phyloP scores from a whole-genome alignment of 2,329 filamentous ascomycete genomes.

The Moelleriella libera region DNA sequence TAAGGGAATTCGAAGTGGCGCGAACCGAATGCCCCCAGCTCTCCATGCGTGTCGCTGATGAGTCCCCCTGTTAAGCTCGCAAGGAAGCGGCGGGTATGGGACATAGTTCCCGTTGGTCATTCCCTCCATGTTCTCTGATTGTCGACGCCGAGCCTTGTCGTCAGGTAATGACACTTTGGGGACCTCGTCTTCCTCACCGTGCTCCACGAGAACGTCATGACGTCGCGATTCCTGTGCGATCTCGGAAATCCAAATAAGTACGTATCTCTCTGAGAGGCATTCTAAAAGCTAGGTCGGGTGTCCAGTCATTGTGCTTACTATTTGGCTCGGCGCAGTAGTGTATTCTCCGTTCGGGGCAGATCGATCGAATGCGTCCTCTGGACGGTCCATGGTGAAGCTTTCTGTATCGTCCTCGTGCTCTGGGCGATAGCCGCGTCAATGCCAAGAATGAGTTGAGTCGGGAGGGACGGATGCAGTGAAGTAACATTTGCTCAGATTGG shows the following conservation, averaged over 20 bases:
- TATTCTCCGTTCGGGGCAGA: background rate
- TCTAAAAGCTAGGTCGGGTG: too few relatives aligned
- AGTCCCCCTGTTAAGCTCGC: constrained; percentile 5
- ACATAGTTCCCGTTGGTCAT: constrained; percentile 5
- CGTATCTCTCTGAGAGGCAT: too few relatives aligned
- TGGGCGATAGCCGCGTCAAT: background rate
- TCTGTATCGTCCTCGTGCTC: background rate
- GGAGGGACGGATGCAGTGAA: background rate
- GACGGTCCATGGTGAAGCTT: background rate
- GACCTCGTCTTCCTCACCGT: background rate
- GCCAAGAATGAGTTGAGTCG: background rate
- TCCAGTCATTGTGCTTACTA: background rate
- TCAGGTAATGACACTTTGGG: too few relatives aligned
- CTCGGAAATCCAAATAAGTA: background rate
- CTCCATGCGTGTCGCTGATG: constrained; percentile 18
- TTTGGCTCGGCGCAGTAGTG: background rate
- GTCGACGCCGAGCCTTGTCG: too few relatives aligned
- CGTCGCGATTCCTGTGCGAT: background rate
- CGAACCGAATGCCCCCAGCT: constrained; percentile 58
- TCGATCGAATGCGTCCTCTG: background rate
- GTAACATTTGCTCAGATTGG: too few relatives aligned
- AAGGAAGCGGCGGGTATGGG: constrained; percentile 15
- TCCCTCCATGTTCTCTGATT: background rate
- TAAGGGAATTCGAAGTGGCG: constrained; percentile 62
- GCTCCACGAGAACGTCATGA: background rate